Conservation (phyloP, 2,329 filamentous ascomycete genomes). For the Aspergillus pseudoviridinutans region DNA sequence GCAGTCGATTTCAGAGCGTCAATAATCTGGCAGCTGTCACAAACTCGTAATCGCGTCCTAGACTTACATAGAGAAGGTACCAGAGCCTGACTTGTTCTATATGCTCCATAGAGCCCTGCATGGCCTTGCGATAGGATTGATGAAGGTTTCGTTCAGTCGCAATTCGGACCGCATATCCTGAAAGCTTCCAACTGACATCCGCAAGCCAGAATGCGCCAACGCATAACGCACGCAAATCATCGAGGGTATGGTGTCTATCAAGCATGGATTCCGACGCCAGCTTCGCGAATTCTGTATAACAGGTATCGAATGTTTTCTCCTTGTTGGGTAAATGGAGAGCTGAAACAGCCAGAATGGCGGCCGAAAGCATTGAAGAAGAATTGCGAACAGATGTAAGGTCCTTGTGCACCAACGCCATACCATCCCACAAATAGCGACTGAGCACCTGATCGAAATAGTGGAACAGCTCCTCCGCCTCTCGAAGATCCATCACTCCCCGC, state of each 20-base stretch:
- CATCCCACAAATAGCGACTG: slow-evolving; percentile 40
- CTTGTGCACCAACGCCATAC: slow-evolving; percentile 45
- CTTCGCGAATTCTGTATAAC: slow-evolving; percentile 50
- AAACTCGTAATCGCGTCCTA: background rate
- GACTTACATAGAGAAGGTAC: slow-evolving; percentile 42
- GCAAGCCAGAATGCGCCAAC: slow-evolving; percentile 55
- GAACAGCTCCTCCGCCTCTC: slow-evolving; percentile 41
- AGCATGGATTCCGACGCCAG: slow-evolving; percentile 53
- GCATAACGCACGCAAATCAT: slow-evolving; percentile 51
- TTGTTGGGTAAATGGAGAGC: slow-evolving; percentile 49
- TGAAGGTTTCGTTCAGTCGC: slow-evolving; percentile 43
- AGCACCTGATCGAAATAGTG: slow-evolving; percentile 40
- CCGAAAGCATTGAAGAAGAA: slow-evolving; percentile 42
- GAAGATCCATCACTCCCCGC: slow-evolving; percentile 43
- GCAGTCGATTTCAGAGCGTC: slow-evolving; percentile 10
- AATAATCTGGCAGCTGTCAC: background rate
- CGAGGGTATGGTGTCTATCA: slow-evolving; percentile 47
- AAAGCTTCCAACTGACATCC: slow-evolving; percentile 49
- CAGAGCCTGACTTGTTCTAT: slow-evolving; percentile 36
- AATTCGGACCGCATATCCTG: slow-evolving; percentile 41
- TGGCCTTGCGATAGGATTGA: slow-evolving; percentile 41
- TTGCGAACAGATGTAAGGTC: slow-evolving; percentile 45
- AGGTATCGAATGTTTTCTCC: slow-evolving; percentile 45
- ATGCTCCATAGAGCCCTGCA: slow-evolving; percentile 35
- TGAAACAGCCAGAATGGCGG: slow-evolving; percentile 47